Evolutionary conservation across 176 grass and related monocot genomes (phyloP).

Genomic region (Zizania latifolia): DNA sequence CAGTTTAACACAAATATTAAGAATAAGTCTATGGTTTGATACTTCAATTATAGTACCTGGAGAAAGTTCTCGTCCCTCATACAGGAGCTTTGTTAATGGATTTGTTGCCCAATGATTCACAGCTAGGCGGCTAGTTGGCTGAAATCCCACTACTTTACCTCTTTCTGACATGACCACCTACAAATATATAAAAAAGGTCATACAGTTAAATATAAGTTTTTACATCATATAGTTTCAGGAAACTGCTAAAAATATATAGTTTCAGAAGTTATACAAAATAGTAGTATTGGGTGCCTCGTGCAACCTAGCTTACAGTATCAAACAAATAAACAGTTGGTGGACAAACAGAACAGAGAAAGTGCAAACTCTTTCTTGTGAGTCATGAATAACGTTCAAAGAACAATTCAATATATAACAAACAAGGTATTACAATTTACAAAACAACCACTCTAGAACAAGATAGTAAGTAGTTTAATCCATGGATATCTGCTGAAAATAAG

Average conservation of each 20-base stretch:
- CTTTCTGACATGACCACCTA: constrained; percentile 78
- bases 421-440: not conserved
- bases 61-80: constrained; percentile 46
- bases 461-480: not conserved
- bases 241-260: no score
- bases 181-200: constrained; percentile 13
- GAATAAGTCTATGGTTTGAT: not conserved
- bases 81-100: constrained; percentile 56
- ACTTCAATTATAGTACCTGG: constrained; percentile 47
- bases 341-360: not conserved
- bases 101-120: constrained; percentile 74
- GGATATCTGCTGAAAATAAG: not conserved
- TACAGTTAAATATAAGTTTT: not conserved
- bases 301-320: not conserved
- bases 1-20: not conserved
- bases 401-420: not conserved
- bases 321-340: not conserved
- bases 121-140: constrained; percentile 70
- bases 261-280: not conserved
- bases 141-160: constrained; percentile 84
- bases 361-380: not conserved
- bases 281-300: not conserved
- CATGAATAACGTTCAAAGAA: not conserved
- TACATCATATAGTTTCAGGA: constrained; percentile 14
- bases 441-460: not conserved